Evolutionary conservation across 495 filamentous ascomycete genomes (phyloP).

Genomic region (Antarctomyces pellizariae): DNA sequence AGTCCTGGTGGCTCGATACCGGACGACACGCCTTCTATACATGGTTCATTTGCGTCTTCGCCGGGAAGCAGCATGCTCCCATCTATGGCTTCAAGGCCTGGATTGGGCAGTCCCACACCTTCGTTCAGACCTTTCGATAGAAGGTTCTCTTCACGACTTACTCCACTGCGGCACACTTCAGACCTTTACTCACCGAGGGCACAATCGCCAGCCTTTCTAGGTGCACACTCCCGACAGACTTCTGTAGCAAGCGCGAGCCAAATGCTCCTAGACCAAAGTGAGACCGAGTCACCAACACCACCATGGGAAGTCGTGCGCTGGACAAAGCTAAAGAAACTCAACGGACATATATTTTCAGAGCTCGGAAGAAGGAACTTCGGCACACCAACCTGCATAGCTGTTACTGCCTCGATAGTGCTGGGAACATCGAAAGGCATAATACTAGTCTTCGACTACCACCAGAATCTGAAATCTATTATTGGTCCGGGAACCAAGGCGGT

Average conservation of each 20-base stretch:
- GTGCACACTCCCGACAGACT: constrained; percentile 50
- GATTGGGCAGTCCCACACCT: constrained; percentile 37
- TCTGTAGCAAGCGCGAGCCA: constrained; percentile 37
- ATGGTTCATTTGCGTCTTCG: constrained; percentile 69
- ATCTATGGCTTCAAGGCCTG: constrained; percentile 21
- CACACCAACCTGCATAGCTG: constrained; percentile 68
- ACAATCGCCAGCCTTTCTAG: constrained; percentile 57
- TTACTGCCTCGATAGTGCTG: constrained; percentile 73
- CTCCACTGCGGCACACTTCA: constrained; percentile 27
- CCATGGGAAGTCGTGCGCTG: constrained; percentile 95
- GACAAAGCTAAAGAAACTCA: constrained; percentile 82
- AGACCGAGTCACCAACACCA: constrained; percentile 39
- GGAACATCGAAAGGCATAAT: constrained; percentile 89
- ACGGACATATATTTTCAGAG: constrained; percentile 82
- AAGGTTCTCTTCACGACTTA: constrained; percentile 68
- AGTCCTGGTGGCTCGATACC: constrained; percentile 39
- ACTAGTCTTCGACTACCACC: constrained; percentile 88
- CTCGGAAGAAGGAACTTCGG: constrained; percentile 82
- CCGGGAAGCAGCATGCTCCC: constrained; percentile 36
- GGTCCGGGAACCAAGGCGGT: constrained; percentile 88
- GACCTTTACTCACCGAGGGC: constrained; percentile 39
- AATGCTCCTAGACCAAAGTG: constrained; percentile 27
- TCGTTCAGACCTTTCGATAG: constrained; percentile 84
- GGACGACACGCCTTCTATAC: constrained; percentile 75
- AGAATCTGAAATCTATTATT: constrained; percentile 80